These are phyloP conservation scores for Myotisia sp. DNA, from an alignment of 2,329 filamentous ascomycete species.

Conservation along the genomic window DNA sequence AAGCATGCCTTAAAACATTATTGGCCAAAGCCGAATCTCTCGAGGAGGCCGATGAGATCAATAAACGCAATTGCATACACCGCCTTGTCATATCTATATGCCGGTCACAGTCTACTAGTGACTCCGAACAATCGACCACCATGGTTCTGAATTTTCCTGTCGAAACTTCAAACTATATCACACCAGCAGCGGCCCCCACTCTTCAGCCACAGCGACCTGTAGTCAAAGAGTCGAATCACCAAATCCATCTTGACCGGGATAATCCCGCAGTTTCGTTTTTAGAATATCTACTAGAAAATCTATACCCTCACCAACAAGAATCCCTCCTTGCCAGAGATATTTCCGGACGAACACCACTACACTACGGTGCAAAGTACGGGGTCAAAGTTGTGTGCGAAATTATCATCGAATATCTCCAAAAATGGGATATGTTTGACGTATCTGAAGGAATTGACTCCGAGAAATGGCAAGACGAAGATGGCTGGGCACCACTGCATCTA, in stretches of 20 bases:
- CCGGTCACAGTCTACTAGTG: conserved; percentile 48
- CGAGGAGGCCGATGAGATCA: conserved; percentile 82
- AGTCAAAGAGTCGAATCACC: conserved; percentile 50
- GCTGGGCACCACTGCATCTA: conserved; percentile 79
- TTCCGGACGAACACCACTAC: conserved; percentile 13
- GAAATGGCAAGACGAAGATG: conserved; percentile 84
- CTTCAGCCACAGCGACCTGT: conserved; percentile 48
- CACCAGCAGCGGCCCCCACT: conserved; percentile 57
- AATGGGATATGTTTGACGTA: conserved; percentile 76
- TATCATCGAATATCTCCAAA: conserved; percentile 75
- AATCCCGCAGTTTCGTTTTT: conserved; percentile 63
- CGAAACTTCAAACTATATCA: conserved; percentile 59
- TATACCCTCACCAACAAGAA: conserved; percentile 52
- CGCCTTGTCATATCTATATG: conserved; percentile 85
- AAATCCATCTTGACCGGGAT: conserved; percentile 48
- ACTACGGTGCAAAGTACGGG: conserved; percentile 64
- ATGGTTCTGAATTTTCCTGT: conserved; percentile 35
- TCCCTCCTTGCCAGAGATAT: conserved; percentile 38
- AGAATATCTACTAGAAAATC: conserved; percentile 48
- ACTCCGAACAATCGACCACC: conserved; percentile 39
- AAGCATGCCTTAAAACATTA: conserved; percentile 55
- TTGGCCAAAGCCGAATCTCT: conserved; percentile 55
- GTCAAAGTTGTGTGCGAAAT: conserved; percentile 81
- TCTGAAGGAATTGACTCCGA: conserved; percentile 72
- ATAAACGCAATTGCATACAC: conserved; percentile 85